These are phyloP conservation scores for Globisporangium yorkense DNA, from an alignment of 352 stramenopile species.

Conservation along the genomic window DNA sequence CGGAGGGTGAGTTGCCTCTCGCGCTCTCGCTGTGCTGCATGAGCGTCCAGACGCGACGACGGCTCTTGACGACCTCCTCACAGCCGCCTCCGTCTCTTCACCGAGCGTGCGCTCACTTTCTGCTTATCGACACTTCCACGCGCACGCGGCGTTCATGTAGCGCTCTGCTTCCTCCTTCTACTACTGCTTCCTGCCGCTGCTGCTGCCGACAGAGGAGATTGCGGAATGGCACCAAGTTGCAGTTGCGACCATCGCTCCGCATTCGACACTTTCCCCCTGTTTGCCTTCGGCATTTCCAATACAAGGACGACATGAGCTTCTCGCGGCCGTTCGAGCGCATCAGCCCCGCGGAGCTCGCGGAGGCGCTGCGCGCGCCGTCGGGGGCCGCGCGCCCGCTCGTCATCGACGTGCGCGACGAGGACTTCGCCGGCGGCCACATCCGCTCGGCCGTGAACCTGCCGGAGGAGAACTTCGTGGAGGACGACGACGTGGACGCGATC, in stretches of 20 bases:
- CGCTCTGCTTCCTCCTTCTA: not conserved
- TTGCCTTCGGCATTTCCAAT: not conserved
- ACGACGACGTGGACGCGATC: constrained; percentile 74
- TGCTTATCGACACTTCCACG: too few relatives aligned
- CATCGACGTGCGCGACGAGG: constrained; percentile 73
- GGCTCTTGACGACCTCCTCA: not conserved
- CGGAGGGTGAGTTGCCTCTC: not conserved
- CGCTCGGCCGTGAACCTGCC: constrained; percentile 70
- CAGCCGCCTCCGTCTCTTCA: too few relatives aligned
- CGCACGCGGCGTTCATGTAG: too few relatives aligned
- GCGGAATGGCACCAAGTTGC: not conserved
- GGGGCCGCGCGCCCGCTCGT: constrained; percentile 33
- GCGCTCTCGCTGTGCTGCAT: not conserved
- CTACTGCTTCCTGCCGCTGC: not conserved
- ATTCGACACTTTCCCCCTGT: not conserved
- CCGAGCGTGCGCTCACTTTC: too few relatives aligned
- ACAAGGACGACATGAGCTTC: constrained; percentile 15
- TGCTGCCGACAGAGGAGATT: not conserved
- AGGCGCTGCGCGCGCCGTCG: constrained; percentile 36
- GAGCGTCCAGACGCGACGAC: not conserved
- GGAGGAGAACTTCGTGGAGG: constrained; percentile 74
- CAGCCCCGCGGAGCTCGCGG: constrained; percentile 42
- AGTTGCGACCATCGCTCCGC: not conserved
- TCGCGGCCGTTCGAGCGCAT: constrained; percentile 35
- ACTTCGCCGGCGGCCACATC: constrained; percentile 74